phyloP scores from a whole-genome alignment of 441 rosid species.

The Pelargonium citronellum region DNA sequence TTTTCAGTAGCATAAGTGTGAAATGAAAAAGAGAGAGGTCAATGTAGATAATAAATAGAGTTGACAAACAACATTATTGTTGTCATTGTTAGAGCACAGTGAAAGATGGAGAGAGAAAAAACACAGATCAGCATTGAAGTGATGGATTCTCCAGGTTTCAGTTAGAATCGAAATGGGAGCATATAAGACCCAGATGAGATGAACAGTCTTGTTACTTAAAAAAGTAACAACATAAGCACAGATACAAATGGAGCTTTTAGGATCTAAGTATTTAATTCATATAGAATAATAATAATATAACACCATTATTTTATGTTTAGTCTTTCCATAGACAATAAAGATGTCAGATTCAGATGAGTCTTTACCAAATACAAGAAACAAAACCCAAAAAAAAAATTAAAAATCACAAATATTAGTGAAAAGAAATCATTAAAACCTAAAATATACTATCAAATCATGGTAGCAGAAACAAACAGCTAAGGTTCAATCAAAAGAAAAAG shows the following conservation, averaged over 20 bases:
- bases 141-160: conserved; percentile 25
- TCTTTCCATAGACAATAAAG: background rate
- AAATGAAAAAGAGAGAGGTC: too few relatives aligned
- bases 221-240: background rate
- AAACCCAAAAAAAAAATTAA: conserved; percentile 9
- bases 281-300: background rate
- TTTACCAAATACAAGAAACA: background rate
- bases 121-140: conserved; percentile 29
- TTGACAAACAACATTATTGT: too few relatives aligned
- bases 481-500: background rate
- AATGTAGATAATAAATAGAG: too few relatives aligned
- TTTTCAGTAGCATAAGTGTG: too few relatives aligned
- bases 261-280: conserved; percentile 7
- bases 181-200: conserved; percentile 23
- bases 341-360: too few relatives aligned
- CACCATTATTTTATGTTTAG: background rate
- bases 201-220: conserved; percentile 11
- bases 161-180: conserved; percentile 26
- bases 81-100: background rate
- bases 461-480: background rate
- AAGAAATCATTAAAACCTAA: conserved; percentile 33
- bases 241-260: conserved; percentile 8
- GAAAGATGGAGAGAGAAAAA: conserved; percentile 11
- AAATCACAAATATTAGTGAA: conserved; percentile 14
- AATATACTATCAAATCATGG: conserved; percentile 40